Conservation (phyloP, 2,329 filamentous ascomycete species). For the Fusarium concolor region DNA sequence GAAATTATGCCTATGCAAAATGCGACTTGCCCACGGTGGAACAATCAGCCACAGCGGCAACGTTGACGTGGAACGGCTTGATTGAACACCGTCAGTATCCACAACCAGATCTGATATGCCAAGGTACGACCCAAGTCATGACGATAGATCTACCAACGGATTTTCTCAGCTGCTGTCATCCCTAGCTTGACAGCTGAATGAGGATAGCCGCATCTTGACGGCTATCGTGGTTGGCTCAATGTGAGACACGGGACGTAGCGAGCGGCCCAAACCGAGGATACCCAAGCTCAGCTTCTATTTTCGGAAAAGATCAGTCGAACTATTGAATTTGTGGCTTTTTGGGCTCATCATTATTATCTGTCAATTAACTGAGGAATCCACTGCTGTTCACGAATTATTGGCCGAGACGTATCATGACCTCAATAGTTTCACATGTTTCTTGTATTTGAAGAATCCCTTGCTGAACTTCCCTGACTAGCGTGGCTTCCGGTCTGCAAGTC, state of each 20-base stretch:
- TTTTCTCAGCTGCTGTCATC: not conserved
- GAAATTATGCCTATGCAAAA: not conserved
- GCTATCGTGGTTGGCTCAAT: not conserved
- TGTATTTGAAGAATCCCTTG: not conserved
- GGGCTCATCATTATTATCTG: not conserved
- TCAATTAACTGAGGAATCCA: not conserved
- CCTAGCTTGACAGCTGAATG: not conserved
- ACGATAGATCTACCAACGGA: not conserved
- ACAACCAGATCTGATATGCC: not conserved
- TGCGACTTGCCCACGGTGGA: not conserved
- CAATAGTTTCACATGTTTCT: not conserved
- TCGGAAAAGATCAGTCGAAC: not conserved
- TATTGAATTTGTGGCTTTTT: not conserved
- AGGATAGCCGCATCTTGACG: not conserved
- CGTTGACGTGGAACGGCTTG: not conserved
- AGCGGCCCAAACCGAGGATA: not conserved
- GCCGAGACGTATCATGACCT: not conserved
- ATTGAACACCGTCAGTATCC: not conserved
- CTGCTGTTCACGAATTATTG: not conserved
- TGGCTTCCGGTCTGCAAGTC: not conserved
- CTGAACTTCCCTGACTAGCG: too few relatives aligned
- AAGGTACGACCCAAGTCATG: not conserved
- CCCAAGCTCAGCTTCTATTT: not conserved
- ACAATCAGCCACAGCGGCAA: not conserved
- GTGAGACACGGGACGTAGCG: conserved; percentile 22